Evolutionary conservation across 2,329 filamentous ascomycete genomes (phyloP), one percentile per base, ranked within the genome.

Genomic region (Alternaria sp.): DNA sequence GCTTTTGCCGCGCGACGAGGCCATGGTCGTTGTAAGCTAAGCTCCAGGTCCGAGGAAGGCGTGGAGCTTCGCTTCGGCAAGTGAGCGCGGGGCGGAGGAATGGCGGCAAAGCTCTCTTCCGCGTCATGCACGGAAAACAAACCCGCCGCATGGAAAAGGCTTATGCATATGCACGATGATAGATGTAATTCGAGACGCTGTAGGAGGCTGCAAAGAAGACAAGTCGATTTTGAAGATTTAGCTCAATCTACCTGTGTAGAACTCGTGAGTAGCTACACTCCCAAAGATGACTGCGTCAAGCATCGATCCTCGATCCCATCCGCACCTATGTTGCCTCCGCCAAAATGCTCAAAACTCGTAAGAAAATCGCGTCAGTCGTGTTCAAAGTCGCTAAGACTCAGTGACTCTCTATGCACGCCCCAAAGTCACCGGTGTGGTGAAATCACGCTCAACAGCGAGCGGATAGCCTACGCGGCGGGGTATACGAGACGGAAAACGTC

Each of bases 401-500:
- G 2, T 50, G 23, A 25, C 50, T 40, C 26, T 49, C 17, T 58
- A 17, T 44, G 25, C 25, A 40, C n/a, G 12, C 30, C 46, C 28
- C 21, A 15, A 19, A 26, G 15, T 21, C 49, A 36, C 52, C 15
- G n/a, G 10, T 19, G 10, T 28, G 21, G 21, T 43, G 25, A 32
- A 23, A 12, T 26, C 43, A 32, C 36, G 44, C 49, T 25, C 21
- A 23, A 5, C 13, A 28, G 7, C 26, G 30, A 43, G 55, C 44
- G 28, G 11, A 47, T 44, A 30, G 53, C 61, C 67, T 79, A 80
- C 63, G 76, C 73, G 62, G 78, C 82, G 49, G 83, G 80, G 82
- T 92, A 95, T 72, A 97, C 88, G 66, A 98, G 88, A 83, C 92
- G 92, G 89, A 98, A 98, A 80, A 98, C 84, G 81, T 98, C 95